These are phyloP conservation scores for Keqinozyma sinolaborantium DNA, from an alignment of 1,139 yeast genomes.

Conservation along the genomic window DNA sequence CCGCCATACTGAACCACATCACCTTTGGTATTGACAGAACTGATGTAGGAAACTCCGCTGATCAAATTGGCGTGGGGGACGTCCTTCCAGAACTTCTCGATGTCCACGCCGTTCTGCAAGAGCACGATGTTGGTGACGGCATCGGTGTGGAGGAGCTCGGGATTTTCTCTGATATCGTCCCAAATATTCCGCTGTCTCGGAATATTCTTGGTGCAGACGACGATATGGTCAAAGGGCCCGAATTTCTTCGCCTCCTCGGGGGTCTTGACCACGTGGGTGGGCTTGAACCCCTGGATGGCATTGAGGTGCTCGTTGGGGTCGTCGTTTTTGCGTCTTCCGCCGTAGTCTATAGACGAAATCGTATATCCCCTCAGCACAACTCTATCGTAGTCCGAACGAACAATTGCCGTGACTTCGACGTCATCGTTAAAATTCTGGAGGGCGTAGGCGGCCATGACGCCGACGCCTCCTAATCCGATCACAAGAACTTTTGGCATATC, in stretches of 20 bases:
- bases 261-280: constrained; percentile 19
- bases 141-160: constrained; percentile 11
- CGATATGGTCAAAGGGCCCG: constrained; percentile 30
- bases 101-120: constrained; percentile 32
- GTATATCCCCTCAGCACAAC: constrained; percentile 25
- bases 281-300: constrained; percentile 19
- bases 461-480: constrained; percentile 64
- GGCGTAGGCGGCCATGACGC: constrained; percentile 25
- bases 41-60: constrained; percentile 25
- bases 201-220: constrained; percentile 30
- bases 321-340: constrained; percentile 17
- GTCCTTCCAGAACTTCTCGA: constrained; percentile 23
- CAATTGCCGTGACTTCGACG: constrained; percentile 27
- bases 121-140: constrained; percentile 18
- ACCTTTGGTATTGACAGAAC: constrained; percentile 20
- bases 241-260: constrained; percentile 18
- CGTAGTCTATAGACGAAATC: constrained; percentile 24
- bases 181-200: constrained; percentile 21
- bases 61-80: constrained; percentile 14
- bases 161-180: constrained; percentile 16
- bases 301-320: constrained; percentile 13
- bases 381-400: constrained; percentile 28
- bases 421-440: constrained; percentile 19
- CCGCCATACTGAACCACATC: constrained; percentile 24
- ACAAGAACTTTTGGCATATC: constrained; percentile 33